phyloP scores from a whole-genome alignment of 768 basidiomycete genomes.

The Boletus insuetus region DNA sequence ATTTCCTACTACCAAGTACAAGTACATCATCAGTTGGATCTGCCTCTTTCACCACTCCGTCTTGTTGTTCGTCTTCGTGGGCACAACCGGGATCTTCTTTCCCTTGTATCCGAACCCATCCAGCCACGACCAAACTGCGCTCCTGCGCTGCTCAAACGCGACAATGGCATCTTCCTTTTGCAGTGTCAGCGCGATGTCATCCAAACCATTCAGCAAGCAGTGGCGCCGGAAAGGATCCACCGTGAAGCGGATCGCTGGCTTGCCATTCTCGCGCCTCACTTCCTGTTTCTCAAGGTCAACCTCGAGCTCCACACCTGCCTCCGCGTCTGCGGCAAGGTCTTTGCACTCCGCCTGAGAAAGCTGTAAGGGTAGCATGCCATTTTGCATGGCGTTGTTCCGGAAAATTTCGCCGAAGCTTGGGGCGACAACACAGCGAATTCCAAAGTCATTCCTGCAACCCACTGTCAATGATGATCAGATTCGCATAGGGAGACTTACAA shows the following conservation, averaged over 20 bases:
- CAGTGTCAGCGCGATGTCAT: constrained; percentile 95
- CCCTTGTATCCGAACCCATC: constrained; percentile 92
- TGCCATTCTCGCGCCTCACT: constrained; percentile 71
- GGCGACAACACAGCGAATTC: constrained; percentile 83
- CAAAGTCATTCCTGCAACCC: constrained; percentile 72
- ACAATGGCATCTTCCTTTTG: constrained; percentile 72
- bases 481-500: constrained; percentile 46
- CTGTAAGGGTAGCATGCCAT: constrained; percentile 82
- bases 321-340: constrained; percentile 73
- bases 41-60: constrained; percentile 65
- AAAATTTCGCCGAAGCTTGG: constrained; percentile 92
- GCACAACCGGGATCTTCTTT: constrained; percentile 61
- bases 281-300: constrained; percentile 84
- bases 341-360: constrained; percentile 71
- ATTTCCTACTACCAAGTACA: no score
- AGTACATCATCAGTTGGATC: no score
- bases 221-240: constrained; percentile 91
- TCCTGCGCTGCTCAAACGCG: constrained; percentile 76
- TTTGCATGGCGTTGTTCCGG: constrained; percentile 87
- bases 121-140: constrained; percentile 88
- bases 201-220: constrained; percentile 92
- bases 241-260: constrained; percentile 69
- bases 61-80: constrained; percentile 41
- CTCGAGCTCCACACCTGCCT: constrained; percentile 70
- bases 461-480: constrained; percentile 1